phyloP scores from a whole-genome alignment of 225 moss, liverwort and hornwort species.

The Ulota crispa region DNA sequence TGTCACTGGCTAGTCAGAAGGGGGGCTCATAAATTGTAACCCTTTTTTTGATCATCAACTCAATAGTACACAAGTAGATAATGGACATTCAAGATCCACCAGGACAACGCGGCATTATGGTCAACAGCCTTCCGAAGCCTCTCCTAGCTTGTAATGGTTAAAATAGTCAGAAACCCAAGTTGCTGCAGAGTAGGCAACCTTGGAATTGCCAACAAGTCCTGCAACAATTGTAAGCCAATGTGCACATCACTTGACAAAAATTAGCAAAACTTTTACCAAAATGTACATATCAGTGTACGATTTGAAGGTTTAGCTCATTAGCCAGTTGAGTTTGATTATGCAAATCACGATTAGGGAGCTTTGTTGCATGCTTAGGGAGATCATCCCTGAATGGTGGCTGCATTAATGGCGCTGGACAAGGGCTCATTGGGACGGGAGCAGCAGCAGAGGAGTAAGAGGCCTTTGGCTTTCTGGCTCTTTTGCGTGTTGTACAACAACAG shows the following conservation, averaged over 20 bases:
- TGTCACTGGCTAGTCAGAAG: not conserved
- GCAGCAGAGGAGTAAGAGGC: not conserved
- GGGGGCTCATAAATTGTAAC: not conserved
- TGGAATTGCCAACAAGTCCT: not conserved
- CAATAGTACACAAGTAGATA: not conserved
- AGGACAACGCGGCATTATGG: not conserved
- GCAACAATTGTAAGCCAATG: no score
- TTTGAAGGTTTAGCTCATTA: no score
- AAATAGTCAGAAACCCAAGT: not conserved
- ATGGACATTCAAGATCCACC: not conserved
- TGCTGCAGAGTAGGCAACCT: not conserved
- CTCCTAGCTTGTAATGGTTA: not conserved
- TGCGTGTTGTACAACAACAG: not conserved
- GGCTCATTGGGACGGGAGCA: not conserved
- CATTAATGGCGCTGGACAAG: not conserved
- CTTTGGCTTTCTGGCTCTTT: not conserved
- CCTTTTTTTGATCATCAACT: not conserved
- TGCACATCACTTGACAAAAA: no score
- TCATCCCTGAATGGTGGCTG: not conserved
- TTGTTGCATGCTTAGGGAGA: not conserved
- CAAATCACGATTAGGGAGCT: no score
- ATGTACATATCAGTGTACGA: no score
- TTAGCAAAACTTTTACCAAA: no score
- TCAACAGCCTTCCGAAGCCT: not conserved
- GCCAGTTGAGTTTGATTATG: no score